Evolutionary conservation across 768 basidiomycete species (phyloP), one percentile per base, ranked within the genome.

Genomic region (Botryobasidium botryosum): DNA sequence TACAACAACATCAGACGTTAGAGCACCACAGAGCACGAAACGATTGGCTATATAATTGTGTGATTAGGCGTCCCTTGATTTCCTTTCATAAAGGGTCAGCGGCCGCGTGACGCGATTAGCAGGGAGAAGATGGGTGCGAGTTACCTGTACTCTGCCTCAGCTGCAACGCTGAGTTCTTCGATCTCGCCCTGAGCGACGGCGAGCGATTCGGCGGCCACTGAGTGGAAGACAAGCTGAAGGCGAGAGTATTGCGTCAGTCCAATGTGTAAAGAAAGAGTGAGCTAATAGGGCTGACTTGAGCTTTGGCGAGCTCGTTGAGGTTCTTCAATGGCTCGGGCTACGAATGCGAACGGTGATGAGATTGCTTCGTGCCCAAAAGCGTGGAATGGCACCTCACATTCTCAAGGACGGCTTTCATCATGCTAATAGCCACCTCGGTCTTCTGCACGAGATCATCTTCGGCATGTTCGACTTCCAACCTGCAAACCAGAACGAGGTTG

Each of bases 391-490:
- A 15, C 68, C 82, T 44, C 51, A 94, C 91, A 62, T 96, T 96
- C 55, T 97, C 92, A 31, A 99, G 70, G 13, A 97, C 92, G n/a
- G 85, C 81, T 69, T 92, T 92, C 90, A 94, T 92, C 35, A 88
- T 71, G 2, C 82, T 84, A 54, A 94, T 94, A 1, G 91, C 92
- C 25, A 91, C 82, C 61, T 99, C 94, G 20, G 94, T 99, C 69
- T 87, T 88, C 59, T 91, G 90, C 4, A 97, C 94, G 26, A 97
- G 74, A 61, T 91, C 87, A 59, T 99, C 94, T 48, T 88, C 84
- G 6, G 84, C 83, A 50, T 87, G 87, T 71, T 88, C 84, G 7
- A 87, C 83, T 53, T 91, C 86, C 18, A 94, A 75, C 39, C 57
- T 61, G 49, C 8, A 6, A 38, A 17, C n/a, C 6, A 37, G 6